Evolutionary conservation across 441 rosid genomes (phyloP), one percentile per base, ranked within the genome.

Genomic region (Omphalea diandra): DNA sequence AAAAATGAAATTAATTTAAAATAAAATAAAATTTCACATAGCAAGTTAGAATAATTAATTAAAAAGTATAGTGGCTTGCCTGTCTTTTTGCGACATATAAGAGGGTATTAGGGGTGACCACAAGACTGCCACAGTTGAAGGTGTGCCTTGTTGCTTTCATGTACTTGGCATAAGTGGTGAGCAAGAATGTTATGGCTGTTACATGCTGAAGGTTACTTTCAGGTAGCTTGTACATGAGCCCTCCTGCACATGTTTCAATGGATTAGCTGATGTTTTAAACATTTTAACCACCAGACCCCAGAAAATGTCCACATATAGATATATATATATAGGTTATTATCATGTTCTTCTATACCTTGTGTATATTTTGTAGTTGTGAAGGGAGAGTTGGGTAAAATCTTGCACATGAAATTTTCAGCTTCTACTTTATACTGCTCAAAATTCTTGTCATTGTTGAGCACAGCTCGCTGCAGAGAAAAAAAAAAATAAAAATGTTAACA

Each of bases 381-480:
- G 2, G 98, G 98, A 57, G 97, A 88, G 64, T 88, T 80, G 62
- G 97, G 97, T 12, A 94, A 83, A 69, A 88, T 87, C 74, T 76
- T 74, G 81, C 98, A 94, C 83, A 94, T 86, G 88, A 94, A 94
- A 70, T 80, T 82, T 75, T 90, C 93, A 18, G 96, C 87, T 76
- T 84, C 75, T 64, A 70, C 84, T 69, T 80, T 81, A 81, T 75
- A 91, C 59, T 70, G 83, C 78, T 89, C 85, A 54, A 84, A 89
- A 32, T 85, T 88, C 52, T 63, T 61, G 78, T 88, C 90, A 2
- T 81, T 84, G 68, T 83, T 63, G 55, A 91, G 47, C 70, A 91
- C 35, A n/a, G 88, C 88, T 68, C 75, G 20, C 96, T 91, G 87
- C 66, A 75, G 70, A 53, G 26, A 35, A 18, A 44, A 41, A 27